A percentile compares a stretch with the other conserved stretches of the same genome.
Conservation (phyloP, 495 filamentous ascomycete genomes). For the Bryoglossum gracile region DNA sequence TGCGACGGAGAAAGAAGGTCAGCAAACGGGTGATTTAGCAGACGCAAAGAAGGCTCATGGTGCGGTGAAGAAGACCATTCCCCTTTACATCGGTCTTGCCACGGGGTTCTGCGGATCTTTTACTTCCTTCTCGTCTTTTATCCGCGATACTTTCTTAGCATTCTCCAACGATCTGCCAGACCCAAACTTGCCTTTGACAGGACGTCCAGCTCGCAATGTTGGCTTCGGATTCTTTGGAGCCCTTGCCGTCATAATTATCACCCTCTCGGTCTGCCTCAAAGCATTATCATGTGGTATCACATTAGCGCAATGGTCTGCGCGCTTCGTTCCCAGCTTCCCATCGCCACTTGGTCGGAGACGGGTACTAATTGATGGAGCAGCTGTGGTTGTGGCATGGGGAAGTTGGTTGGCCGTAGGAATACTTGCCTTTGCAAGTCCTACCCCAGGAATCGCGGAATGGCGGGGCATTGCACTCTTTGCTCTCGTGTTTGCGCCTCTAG, state of each 20-base stretch:
- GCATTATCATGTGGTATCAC: too few species aligned
- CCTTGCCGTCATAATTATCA: not conserved
- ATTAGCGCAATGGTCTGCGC: too few species aligned
- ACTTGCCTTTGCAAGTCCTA: not conserved
- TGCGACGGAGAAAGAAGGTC: not conserved
- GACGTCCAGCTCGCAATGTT: not conserved
- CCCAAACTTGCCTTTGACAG: too few species aligned
- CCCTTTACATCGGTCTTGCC: not conserved
- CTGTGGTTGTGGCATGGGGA: not conserved
- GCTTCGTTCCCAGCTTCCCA: too few species aligned
- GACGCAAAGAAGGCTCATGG: not conserved
- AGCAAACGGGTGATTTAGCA: not conserved
- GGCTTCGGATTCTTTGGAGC: not conserved
- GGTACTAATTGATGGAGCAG: not conserved
- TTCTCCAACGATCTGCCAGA: not conserved
- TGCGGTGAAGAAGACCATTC: not conserved
- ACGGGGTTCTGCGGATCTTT: not conserved
- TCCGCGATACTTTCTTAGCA: not conserved
- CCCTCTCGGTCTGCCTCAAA: too few species aligned
- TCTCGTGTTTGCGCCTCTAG: not conserved
- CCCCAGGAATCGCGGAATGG: not conserved
- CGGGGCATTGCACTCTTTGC: not conserved
- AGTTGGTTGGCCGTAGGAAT: not conserved
- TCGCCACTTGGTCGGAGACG: not conserved
- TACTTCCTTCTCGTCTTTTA: not conserved